Base-by-base conservation (phyloP, 805 yeast genomes). In the Lachancea fermentati region DNA sequence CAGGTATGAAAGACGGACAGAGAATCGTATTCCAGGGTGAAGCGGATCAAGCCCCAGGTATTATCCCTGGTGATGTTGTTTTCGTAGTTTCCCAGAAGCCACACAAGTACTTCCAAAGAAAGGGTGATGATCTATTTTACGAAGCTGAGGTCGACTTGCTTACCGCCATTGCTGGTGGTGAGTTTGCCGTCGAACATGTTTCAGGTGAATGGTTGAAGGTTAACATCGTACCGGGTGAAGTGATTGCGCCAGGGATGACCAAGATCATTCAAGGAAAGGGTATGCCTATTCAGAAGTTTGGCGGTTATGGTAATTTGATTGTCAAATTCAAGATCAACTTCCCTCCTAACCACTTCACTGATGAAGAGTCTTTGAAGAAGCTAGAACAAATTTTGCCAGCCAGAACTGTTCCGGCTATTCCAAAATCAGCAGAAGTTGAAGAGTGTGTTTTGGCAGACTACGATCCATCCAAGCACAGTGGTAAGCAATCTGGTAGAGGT, bases 131-230 rank as follows among this genome's bases (percentile, higher is more conserved):
- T 63, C 76, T 93, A 58, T 74, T 73, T 62, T 81, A 82, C 65
- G 85, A 82, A 59, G 87, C 86, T 51, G 88, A 87, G 70, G 71
- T 93, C 57, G 97, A 93, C 65, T 73, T 93, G 52, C 72, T 91
- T 60, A 88, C 97, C 18, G 96, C 99, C 22, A 75, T 93, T 54
- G 94, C 96, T 34, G 99, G 99, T 62, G 99, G 99, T 56, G 81
- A 81, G 46, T 74, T 93, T 62, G 81, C 84, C 28, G 71, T 93
- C 62, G 75, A 88, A 71, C 97, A 91, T 60, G 79, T 93, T 43
- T 85, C 87, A 52, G 96, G 96, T 50, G 96, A 88, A 55, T 87
- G 79, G 75, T 70, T 91, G 58, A 86, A 88, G 73, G 77, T 88
- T 44, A 71, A 76, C 29, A 78, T 89, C 47, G 68, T 83, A 37